These are phyloP conservation scores for Cytospora paraplurivora DNA, from an alignment of 2,329 filamentous ascomycete genomes.

Conservation along the genomic window DNA sequence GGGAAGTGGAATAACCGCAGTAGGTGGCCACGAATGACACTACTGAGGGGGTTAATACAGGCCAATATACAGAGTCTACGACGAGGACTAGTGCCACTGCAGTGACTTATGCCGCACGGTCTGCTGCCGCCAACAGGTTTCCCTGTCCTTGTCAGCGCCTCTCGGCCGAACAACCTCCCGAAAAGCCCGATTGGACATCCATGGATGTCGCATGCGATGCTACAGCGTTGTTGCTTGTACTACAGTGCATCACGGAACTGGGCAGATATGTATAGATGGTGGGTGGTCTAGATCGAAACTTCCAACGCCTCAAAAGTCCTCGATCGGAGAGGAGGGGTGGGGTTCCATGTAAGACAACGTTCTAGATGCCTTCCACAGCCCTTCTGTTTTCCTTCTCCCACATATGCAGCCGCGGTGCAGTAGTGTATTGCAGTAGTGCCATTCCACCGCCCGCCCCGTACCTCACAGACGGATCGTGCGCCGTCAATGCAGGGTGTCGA, in stretches of 20 bases:
- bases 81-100: slow-evolving; percentile 1
- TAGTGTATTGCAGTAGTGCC: too few relatives aligned
- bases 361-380: neutral
- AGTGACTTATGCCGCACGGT: slow-evolving; percentile 17
- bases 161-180: neutral
- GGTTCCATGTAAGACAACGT: neutral
- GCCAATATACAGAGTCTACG: slow-evolving; percentile 17
- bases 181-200: slow-evolving; percentile 17
- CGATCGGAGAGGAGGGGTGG: neutral
- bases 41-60: slow-evolving; percentile 13
- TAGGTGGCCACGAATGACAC: slow-evolving; percentile 7
- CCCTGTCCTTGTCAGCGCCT: slow-evolving; percentile 9
- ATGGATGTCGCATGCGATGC: slow-evolving; percentile 14
- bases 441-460: neutral
- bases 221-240: slow-evolving; percentile 19
- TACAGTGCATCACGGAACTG: slow-evolving; percentile 2
- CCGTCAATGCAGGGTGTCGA: too few relatives aligned
- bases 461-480: neutral
- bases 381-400: neutral
- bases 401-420: neutral
- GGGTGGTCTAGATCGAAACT: neutral
- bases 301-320: neutral
- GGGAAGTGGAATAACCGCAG: neutral
- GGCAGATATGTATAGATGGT: neutral
- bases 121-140: slow-evolving; percentile 12